phyloP scores from a whole-genome alignment of 176 grass and related monocot genomes.

The Phoenix roebelenii region DNA sequence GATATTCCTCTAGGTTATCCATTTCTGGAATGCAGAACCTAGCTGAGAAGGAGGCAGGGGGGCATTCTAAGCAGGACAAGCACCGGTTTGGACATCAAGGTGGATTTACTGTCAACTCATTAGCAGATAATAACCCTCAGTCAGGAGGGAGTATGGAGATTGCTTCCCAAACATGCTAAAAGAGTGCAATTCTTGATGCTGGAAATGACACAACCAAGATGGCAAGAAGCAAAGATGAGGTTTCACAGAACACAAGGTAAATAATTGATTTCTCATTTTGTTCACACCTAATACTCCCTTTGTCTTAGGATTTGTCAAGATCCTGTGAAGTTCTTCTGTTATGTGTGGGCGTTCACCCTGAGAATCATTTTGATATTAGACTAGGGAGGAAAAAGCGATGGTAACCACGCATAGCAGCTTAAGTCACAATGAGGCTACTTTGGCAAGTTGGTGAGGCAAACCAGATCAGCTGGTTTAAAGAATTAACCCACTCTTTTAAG shows the following conservation, averaged over 20 bases:
- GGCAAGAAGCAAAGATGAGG: slow-evolving; percentile 36
- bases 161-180: slow-evolving; percentile 1
- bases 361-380: too few species aligned
- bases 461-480: too few species aligned
- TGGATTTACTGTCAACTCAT: slow-evolving; percentile 59
- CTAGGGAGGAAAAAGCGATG: too few species aligned
- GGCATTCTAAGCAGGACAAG: slow-evolving; percentile 48
- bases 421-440: too few species aligned
- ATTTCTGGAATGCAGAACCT: slow-evolving; percentile 28
- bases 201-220: slow-evolving; percentile 13
- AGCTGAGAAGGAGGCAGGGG: slow-evolving; percentile 30
- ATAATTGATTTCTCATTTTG: background rate
- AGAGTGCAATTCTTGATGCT: slow-evolving; percentile 9
- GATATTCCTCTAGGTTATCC: slow-evolving; percentile 47
- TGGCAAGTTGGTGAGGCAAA: too few species aligned
- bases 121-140: slow-evolving; percentile 49
- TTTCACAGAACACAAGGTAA: slow-evolving; percentile 46
- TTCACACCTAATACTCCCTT: too few species aligned
- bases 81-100: slow-evolving; percentile 50
- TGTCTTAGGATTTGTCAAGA: too few species aligned
- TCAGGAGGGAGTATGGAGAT: slow-evolving; percentile 18
- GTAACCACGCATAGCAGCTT: too few species aligned
- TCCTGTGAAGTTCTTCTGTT: too few species aligned
- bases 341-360: too few species aligned
- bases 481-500: too few species aligned